Base-by-base conservation (phyloP, 805 yeast species). In the Cyberlindnera maritima region DNA sequence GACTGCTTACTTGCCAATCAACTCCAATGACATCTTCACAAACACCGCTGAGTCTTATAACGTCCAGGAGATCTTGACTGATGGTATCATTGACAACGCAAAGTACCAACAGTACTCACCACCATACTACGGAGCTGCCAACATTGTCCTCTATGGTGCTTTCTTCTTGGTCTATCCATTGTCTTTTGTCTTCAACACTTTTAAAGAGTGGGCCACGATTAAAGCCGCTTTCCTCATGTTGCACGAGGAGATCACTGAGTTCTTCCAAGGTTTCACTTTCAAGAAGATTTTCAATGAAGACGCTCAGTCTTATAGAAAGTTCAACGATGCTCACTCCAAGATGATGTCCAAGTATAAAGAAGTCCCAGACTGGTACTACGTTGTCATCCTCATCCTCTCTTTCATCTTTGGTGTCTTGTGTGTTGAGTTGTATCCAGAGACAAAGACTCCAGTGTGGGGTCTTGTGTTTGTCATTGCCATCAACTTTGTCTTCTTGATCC, bases 41-140 rank as follows among this genome's bases (percentile, higher is more conserved):
- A 80, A 80, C 55, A 69, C 66, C 31, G 87, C 82, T 21, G 59
- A 67, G 23, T 49, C 66, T 0, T 82, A 69, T 59, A 65, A 74
- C 18, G 77, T 81, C 36, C 68, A 70, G 15, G 60, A 71, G 44
- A 70, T 82, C 15, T 58, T 82, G 36, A 63, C 74, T 42, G 61
- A 75, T 15, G 74, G 72, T 48, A 54, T 60, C 15, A 70, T 82
- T 39, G 83, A 80, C 56, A 50, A 62, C 19, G 60, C 54, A 2
- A 75, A 74, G 54, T 81, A 81, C 58, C 66, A 69, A 46, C 49
- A 61, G n/a, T 76, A 80, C 51, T 84, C 87, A 1, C 83, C 86
- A 9, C 88, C 89, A 9, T 83, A 75, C 62, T 81, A 79, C 57
- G 60, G 79, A 25, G 87, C 88, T 6, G 86, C 81, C 2, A 78